phyloP scores from a whole-genome alignment of 139 green algal species.

The Auxenochlorella pyrenoidosa region DNA sequence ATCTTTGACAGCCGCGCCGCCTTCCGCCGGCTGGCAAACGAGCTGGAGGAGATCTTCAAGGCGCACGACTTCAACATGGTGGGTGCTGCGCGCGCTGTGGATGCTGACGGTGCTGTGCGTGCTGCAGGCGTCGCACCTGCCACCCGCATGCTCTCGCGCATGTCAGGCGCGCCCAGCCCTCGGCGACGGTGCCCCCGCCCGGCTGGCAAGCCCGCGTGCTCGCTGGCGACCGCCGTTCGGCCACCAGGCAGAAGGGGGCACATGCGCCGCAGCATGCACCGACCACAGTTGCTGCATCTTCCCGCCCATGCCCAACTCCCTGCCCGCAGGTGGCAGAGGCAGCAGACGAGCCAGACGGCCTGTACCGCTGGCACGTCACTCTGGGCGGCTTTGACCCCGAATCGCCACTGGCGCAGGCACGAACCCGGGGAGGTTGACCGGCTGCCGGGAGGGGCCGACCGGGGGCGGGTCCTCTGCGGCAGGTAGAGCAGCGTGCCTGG shows the following conservation, averaged over 20 bases:
- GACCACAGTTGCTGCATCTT: not conserved
- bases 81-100: too few relatives aligned
- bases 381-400: conserved; percentile 60
- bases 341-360: conserved; percentile 47
- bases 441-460: too few relatives aligned
- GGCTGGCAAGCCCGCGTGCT: too few relatives aligned
- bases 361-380: conserved; percentile 80
- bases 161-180: too few relatives aligned
- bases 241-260: too few relatives aligned
- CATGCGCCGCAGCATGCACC: not conserved
- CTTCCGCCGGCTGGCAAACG: conserved; percentile 41
- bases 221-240: too few relatives aligned
- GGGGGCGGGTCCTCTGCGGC: too few relatives aligned
- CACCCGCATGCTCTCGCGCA: too few relatives aligned
- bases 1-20: conserved; percentile 42
- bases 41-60: conserved; percentile 51
- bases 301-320: not conserved
- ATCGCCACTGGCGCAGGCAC: conserved; percentile 58
- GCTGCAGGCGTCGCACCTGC: conserved; percentile 56
- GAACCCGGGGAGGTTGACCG: too few relatives aligned
- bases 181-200: too few relatives aligned
- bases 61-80: conserved; percentile 44
- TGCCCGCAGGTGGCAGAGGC: conserved; percentile 14
- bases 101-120: conserved; percentile 46
- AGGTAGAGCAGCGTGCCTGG: too few relatives aligned